Evolutionary conservation across 805 yeast genomes (phyloP), one percentile per base, ranked within the genome.

Genomic region (Kluyveromyces aestuarii): DNA sequence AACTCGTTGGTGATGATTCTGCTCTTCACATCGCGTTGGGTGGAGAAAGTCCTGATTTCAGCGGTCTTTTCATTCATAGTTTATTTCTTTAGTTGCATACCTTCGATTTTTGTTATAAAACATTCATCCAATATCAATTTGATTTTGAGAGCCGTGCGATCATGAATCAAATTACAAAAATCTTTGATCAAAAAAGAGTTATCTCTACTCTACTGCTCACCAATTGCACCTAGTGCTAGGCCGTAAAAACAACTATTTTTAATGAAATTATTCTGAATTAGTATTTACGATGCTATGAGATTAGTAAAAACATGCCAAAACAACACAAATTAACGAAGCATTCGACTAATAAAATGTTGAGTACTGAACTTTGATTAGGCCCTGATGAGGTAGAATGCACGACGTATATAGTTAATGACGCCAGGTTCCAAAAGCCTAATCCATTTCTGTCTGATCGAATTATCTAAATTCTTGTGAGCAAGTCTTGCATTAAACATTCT

Each of bases 331-430:
- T 21, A 21, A 21, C 25, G 25, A 21, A 21, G 6, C 25, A 21
- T 21, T 21, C 25, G 25, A 21, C 6, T 21, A 21, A 21, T 21
- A 21, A 21, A 21, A 21, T 21, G 6, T 21, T 21, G 3, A 21
- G 6, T 21, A 21, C 3, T 21, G 6, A 21, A 11, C 3, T 30
- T 5, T 40, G 30, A 40, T n/a, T 10, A 21, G 4, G 46, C 46
- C 21, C 44, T 37, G n/a, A 37, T 38, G 14, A 42, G 41, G 21
- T 40, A 46, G 33, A 49, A 49, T 35, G 45, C 47, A 14, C 51
- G 43, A 25, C 25, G 37, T 21, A 46, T n/a, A 30, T 46, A 49
- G 33, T 49, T 49, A 21, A 38, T 13, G n/a, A 37, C n/a, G 30
- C 49, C 47, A 7, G 45, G 45, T 25, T 40, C 41, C 41, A 42